These are phyloP conservation scores for Populus nigra DNA, from an alignment of 345 rosid species.

Conservation along the genomic window DNA sequence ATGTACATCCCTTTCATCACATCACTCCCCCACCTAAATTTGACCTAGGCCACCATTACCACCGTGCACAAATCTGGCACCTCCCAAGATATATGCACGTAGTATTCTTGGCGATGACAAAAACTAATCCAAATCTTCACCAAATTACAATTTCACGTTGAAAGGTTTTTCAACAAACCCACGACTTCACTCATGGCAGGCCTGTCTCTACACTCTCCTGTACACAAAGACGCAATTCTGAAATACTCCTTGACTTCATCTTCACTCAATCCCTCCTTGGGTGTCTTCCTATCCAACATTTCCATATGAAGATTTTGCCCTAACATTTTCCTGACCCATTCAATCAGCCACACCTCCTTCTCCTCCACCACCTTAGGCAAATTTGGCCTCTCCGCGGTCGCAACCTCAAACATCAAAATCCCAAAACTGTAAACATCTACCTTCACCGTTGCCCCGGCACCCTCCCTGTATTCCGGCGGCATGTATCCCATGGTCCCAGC, in stretches of 20 bases:
- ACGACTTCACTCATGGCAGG: constrained; percentile 59
- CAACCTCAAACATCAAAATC: constrained; percentile 70
- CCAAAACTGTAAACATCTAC: constrained; percentile 88
- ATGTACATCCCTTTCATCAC: no score
- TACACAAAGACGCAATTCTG: constrained; percentile 57
- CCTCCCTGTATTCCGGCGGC: constrained; percentile 93
- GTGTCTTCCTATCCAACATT: constrained; percentile 43
- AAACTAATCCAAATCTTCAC: no score
- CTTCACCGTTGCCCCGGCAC: constrained; percentile 56
- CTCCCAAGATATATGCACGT: no score
- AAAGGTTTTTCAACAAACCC: constrained; percentile 17
- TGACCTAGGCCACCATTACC: no score
- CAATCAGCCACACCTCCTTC: constrained; percentile 46
- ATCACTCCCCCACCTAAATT: no score
- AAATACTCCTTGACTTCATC: constrained; percentile 48
- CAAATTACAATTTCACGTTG: neutral
- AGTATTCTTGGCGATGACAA: neutral
- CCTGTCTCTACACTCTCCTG: constrained; percentile 43
- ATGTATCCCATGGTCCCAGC: constrained; percentile 97
- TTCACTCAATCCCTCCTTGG: constrained; percentile 25
- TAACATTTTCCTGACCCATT: constrained; percentile 53
- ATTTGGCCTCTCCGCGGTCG: constrained; percentile 62
- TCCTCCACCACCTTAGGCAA: constrained; percentile 37
- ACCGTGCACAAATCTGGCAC: no score
- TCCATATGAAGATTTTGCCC: constrained; percentile 39